phyloP scores from a whole-genome alignment of 2,329 filamentous ascomycete genomes.

The Ophiostoma australiae region DNA sequence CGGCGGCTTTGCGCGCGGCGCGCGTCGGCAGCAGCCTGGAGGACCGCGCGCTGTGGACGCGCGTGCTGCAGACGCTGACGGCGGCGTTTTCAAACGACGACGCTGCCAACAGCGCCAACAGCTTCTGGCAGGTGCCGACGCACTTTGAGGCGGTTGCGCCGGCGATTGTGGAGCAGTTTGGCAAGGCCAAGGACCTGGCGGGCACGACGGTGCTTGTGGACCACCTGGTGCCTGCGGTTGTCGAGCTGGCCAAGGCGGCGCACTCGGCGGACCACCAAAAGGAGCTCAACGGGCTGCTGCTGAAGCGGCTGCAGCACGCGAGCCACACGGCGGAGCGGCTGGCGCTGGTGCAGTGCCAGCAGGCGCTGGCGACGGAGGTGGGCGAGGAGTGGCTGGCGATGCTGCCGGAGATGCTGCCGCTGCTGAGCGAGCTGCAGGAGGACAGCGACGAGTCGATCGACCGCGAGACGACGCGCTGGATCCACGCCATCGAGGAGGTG shows the following conservation, averaged over 20 bases:
- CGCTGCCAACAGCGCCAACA: constrained; percentile 35
- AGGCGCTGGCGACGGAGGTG: constrained; percentile 66
- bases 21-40: constrained; percentile 45
- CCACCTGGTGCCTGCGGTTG: constrained; percentile 67
- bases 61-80: constrained; percentile 65
- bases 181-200: constrained; percentile 37
- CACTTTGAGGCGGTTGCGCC: constrained; percentile 72
- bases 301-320: constrained; percentile 67
- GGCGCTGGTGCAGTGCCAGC: constrained; percentile 76
- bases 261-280: constrained; percentile 88
- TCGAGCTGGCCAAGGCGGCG: constrained; percentile 72
- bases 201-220: constrained; percentile 35
- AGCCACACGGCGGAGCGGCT: constrained; percentile 68
- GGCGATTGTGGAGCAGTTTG: constrained; percentile 64
- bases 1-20: constrained; percentile 52
- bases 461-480: constrained; percentile 83
- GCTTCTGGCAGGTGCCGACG: constrained; percentile 85
- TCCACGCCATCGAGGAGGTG: constrained; percentile 80
- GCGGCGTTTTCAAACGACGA: constrained; percentile 83
- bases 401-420: constrained; percentile 91
- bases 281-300: constrained; percentile 71
- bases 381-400: constrained; percentile 92
- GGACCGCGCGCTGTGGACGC: constrained; percentile 59
- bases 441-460: constrained; percentile 95
- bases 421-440: constrained; percentile 92